A percentile compares a stretch with the other conserved stretches of the same genome.
Evolutionary conservation across 192 early-diverging fungal genomes (phyloP).

Genomic region (Umbelopsis vinacea): DNA sequence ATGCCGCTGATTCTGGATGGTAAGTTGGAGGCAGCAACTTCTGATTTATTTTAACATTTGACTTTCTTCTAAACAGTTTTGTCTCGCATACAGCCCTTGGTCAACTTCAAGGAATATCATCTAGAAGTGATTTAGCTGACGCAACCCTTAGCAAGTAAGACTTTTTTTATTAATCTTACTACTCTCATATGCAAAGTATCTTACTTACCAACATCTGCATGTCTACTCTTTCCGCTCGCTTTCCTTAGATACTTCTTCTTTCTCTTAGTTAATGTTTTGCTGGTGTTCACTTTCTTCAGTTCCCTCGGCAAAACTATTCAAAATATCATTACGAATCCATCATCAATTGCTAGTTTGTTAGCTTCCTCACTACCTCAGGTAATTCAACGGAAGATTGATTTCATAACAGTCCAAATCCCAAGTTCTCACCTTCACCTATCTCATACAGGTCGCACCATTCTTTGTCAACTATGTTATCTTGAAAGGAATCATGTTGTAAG

Average conservation of each 20-base stretch:
- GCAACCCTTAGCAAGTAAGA: conserved; percentile 41
- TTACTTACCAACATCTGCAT: neutral
- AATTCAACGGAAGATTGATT: neutral
- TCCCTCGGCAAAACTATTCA: conserved; percentile 62
- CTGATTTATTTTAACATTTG: neutral
- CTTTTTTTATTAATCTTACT: neutral
- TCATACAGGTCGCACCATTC: conserved; percentile 63
- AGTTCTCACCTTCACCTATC: neutral
- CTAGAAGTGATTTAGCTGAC: conserved; percentile 39
- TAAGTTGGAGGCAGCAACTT: conserved; percentile 26
- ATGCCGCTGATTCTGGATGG: conserved; percentile 69
- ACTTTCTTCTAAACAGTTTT: neutral
- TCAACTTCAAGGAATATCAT: conserved; percentile 32
- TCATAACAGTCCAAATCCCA: neutral
- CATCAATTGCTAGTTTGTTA: conserved; percentile 56
- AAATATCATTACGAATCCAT: conserved; percentile 60
- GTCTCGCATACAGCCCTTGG: conserved; percentile 32
- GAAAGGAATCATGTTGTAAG: conserved; percentile 63
- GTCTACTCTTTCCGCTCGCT: neutral
- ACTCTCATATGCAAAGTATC: neutral
- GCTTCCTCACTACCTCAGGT: conserved; percentile 65
- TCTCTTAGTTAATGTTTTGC: conserved; percentile 71
- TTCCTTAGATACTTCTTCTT: conserved; percentile 70
- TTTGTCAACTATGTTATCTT: conserved; percentile 78
- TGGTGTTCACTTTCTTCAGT: conserved; percentile 72